Conservation (phyloP, 257 asterid species). For the Solanum piurae region DNA sequence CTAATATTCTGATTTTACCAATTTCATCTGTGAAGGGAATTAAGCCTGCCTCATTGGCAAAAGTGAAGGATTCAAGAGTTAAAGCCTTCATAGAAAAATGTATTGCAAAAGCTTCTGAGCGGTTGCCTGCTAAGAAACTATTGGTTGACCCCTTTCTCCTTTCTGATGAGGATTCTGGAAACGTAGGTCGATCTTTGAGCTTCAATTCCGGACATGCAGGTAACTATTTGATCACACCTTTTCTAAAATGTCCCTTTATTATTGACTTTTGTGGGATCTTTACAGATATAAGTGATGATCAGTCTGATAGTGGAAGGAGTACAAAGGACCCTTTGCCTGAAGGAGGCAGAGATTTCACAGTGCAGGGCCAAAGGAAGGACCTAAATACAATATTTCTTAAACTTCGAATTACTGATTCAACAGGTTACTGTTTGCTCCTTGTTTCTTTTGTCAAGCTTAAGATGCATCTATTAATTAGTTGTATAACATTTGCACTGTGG, state of each 20-base stretch:
- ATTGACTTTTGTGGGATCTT: background rate
- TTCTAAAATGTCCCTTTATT: background rate
- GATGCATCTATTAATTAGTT: background rate
- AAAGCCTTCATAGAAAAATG: slow-evolving; percentile 76
- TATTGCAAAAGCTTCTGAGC: slow-evolving; percentile 62
- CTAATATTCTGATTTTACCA: background rate
- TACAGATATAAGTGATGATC: slow-evolving; percentile 10
- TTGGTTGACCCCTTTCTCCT: slow-evolving; percentile 78
- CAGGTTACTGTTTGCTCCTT: slow-evolving; percentile 41
- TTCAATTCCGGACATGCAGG: slow-evolving; percentile 33
- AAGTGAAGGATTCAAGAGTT: slow-evolving; percentile 76
- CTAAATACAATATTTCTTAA: slow-evolving; percentile 76
- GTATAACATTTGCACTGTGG: background rate
- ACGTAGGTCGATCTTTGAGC: slow-evolving; percentile 26
- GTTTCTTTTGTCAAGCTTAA: background rate
- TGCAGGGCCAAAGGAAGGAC: slow-evolving; percentile 88
- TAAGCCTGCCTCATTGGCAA: slow-evolving; percentile 86
- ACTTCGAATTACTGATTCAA: slow-evolving; percentile 70
- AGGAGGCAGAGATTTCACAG: slow-evolving; percentile 64
- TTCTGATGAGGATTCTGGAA: slow-evolving; percentile 53
- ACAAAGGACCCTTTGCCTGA: slow-evolving; percentile 45
- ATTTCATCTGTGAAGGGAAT: slow-evolving; percentile 45
- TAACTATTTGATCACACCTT: background rate
- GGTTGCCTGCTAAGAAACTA: slow-evolving; percentile 81
- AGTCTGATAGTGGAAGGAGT: slow-evolving; percentile 18